A percentile compares a stretch with the other conserved stretches of the same genome.
phyloP scores from a whole-genome alignment of 75 land plant genomes.

The Cupressus sempervirens region DNA sequence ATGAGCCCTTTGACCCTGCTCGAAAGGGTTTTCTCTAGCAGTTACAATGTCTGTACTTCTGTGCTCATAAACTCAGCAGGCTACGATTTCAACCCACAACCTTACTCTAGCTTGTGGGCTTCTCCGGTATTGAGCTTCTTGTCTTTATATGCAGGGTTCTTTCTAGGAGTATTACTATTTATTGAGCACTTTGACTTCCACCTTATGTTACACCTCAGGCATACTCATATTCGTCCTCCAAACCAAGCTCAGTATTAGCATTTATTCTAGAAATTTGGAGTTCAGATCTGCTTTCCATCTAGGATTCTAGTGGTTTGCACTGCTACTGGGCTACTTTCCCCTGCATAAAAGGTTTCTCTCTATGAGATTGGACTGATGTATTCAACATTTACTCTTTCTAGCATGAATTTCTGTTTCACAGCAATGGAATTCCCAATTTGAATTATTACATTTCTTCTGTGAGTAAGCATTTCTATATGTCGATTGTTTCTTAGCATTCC shows the following conservation, averaged over 20 bases:
- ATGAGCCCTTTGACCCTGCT: neutral
- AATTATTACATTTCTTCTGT: neutral
- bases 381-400: neutral
- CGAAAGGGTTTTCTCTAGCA: neutral
- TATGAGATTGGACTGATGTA: neutral
- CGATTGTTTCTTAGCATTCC: neutral
- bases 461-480: neutral
- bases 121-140: neutral
- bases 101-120: neutral
- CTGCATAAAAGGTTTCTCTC: neutral
- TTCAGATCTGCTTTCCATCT: neutral
- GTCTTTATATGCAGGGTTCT: neutral
- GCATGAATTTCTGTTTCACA: neutral
- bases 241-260: neutral
- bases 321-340: neutral
- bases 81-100: neutral
- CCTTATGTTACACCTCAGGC: neutral
- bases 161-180: neutral
- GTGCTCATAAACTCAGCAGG: neutral
- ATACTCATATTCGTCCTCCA: neutral
- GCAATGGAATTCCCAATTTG: neutral
- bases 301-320: neutral
- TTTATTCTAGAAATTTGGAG: neutral
- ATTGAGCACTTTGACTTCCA: neutral
- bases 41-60: neutral